Conservation (phyloP, 2,329 filamentous ascomycete genomes). For the Zalaria obscura region DNA sequence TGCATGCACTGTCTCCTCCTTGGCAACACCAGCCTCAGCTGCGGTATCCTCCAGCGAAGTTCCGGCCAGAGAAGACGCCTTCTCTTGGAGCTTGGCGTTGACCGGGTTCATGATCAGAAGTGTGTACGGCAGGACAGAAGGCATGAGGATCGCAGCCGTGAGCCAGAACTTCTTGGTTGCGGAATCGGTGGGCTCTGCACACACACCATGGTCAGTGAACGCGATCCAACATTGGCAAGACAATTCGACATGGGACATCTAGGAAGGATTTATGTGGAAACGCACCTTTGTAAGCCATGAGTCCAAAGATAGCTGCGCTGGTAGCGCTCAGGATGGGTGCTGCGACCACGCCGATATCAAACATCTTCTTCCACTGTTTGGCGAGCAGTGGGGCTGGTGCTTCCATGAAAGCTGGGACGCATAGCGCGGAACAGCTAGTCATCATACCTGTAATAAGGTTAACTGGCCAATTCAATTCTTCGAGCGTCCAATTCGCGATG, state of each 20-base stretch:
- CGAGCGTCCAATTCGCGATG: too few relatives aligned
- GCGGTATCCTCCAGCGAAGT: constrained; percentile 23
- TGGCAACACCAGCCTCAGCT: constrained; percentile 22
- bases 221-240: background rate
- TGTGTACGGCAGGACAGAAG: constrained; percentile 39
- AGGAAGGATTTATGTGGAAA: background rate
- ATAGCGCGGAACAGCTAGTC: constrained; percentile 24
- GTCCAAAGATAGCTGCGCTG: constrained; percentile 28
- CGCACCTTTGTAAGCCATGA: constrained; percentile 30
- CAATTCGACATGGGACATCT: constrained; percentile 4
- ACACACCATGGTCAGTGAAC: constrained; percentile 23
- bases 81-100: constrained; percentile 34
- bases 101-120: constrained; percentile 30
- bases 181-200: constrained; percentile 14
- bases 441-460: constrained; percentile 16
- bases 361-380: constrained; percentile 38
- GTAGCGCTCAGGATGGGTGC: constrained; percentile 27
- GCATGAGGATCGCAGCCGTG: constrained; percentile 30
- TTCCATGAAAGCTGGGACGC: constrained; percentile 40
- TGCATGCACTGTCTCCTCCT: constrained; percentile 33
- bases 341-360: constrained; percentile 23
- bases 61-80: constrained; percentile 24
- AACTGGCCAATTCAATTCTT: background rate
- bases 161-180: constrained; percentile 29
- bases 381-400: constrained; percentile 41